Conservation (phyloP, 805 yeast genomes). For the Sugiyamaella smithiae region DNA sequence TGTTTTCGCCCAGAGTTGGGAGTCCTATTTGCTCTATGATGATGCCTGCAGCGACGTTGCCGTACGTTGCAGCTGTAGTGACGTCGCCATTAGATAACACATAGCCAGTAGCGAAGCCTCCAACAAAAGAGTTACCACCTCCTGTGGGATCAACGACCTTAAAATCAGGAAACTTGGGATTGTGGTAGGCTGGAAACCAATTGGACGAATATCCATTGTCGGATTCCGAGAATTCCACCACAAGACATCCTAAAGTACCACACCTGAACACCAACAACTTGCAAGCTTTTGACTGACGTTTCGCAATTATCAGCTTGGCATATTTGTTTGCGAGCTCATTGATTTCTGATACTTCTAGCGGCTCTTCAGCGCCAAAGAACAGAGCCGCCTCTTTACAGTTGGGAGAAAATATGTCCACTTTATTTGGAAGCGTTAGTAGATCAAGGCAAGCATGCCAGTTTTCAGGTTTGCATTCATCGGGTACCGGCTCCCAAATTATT, state of each 20-base stretch:
- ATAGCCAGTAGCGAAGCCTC: slow-evolving; percentile 69
- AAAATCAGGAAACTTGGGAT: slow-evolving; percentile 15
- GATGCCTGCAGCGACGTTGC: slow-evolving; percentile 74
- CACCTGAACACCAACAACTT: slow-evolving; percentile 61
- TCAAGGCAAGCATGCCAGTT: slow-evolving; percentile 40
- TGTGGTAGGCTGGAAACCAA: slow-evolving; percentile 77
- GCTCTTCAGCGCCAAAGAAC: slow-evolving; percentile 49
- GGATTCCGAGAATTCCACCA: slow-evolving; percentile 31
- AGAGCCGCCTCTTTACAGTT: slow-evolving; percentile 80
- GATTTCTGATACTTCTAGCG: slow-evolving; percentile 40
- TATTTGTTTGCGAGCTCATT: slow-evolving; percentile 40
- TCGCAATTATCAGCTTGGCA: neutral
- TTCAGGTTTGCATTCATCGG: slow-evolving; percentile 62
- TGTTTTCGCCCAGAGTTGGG: slow-evolving; percentile 41
- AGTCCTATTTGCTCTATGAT: slow-evolving; percentile 80
- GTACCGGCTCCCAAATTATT: slow-evolving; percentile 83
- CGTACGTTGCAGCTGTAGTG: slow-evolving; percentile 58
- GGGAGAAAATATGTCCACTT: slow-evolving; percentile 68
- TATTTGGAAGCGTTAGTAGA: slow-evolving; percentile 36
- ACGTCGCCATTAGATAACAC: slow-evolving; percentile 40
- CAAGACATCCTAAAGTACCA: slow-evolving; percentile 67
- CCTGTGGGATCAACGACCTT: slow-evolving; percentile 87
- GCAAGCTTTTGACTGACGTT: neutral
- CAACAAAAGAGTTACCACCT: slow-evolving; percentile 88
- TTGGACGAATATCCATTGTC: slow-evolving; percentile 18